Evolutionary conservation across 75 land plant species (phyloP).

Genomic region (Pseudotsuga menziesii): DNA sequence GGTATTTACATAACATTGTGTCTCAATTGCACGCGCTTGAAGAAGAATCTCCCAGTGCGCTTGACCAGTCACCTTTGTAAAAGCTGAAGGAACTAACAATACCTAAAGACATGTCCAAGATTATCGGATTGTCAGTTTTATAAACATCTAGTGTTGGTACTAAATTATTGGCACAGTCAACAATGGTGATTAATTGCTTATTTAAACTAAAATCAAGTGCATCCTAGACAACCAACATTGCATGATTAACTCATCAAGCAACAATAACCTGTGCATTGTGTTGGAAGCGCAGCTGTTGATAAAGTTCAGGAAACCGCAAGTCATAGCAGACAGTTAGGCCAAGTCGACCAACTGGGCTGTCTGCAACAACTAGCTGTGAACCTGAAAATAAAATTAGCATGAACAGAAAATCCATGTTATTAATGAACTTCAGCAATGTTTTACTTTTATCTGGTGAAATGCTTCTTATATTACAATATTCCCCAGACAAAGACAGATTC

Average conservation of each 20-base stretch:
- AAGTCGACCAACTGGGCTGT: conserved; percentile 83
- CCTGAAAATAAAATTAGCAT: conserved; percentile 35
- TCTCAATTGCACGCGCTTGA: conserved; percentile 97
- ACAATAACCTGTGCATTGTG: conserved; percentile 71
- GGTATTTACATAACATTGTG: conserved; percentile 87
- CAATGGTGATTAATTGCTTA: not conserved
- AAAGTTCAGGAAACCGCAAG: conserved; percentile 93
- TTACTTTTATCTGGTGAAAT: not conserved
- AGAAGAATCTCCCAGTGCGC: conserved; percentile 99
- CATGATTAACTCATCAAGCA: not conserved
- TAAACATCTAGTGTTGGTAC: not conserved
- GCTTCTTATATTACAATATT: too few species aligned
- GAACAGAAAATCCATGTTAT: not conserved
- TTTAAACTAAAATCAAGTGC: not conserved
- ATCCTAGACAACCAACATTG: not conserved
- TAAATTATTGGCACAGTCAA: not conserved
- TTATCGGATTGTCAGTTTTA: not conserved
- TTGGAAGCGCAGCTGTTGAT: conserved; percentile 75
- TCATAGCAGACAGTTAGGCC: conserved; percentile 97
- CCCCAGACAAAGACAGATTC: too few species aligned
- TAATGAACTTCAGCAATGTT: not conserved
- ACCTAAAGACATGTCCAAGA: conserved; percentile 42
- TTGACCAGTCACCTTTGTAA: conserved; percentile 84
- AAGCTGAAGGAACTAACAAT: conserved; percentile 90
- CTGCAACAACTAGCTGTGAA: conserved; percentile 61